Conservation (phyloP, 1,139 yeast genomes). For the Blastobotrys capitulatus region DNA sequence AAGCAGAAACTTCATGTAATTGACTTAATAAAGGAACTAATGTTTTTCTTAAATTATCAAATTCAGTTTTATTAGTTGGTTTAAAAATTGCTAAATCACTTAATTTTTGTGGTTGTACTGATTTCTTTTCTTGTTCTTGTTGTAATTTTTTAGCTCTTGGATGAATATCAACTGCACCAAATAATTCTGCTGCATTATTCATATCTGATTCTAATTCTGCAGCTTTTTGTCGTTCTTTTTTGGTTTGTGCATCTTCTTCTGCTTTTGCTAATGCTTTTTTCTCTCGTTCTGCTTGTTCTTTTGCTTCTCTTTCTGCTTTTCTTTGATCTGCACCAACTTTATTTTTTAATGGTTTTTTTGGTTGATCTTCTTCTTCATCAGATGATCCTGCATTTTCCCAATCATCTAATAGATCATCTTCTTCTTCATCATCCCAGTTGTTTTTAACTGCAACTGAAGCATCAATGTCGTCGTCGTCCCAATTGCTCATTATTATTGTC, state of each 20-base stretch:
- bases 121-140: conserved; percentile 53
- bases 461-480: conserved; percentile 70
- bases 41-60: conserved; percentile 76
- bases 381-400: conserved; percentile 61
- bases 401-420: conserved; percentile 68
- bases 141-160: conserved; percentile 43
- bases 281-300: conserved; percentile 35
- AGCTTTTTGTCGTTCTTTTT: conserved; percentile 65
- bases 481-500: background rate
- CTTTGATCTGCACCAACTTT: conserved; percentile 33
- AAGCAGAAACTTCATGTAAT: conserved; percentile 47
- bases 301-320: conserved; percentile 35
- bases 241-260: conserved; percentile 44
- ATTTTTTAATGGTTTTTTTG: conserved; percentile 35
- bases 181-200: conserved; percentile 87
- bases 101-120: conserved; percentile 44
- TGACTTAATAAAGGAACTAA: conserved; percentile 60
- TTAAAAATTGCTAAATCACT: conserved; percentile 49
- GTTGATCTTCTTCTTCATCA: conserved; percentile 34
- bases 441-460: conserved; percentile 67
- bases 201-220: conserved; percentile 83
- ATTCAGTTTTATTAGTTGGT: conserved; percentile 76
- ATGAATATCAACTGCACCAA: conserved; percentile 64
- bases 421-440: conserved; percentile 84
- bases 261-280: conserved; percentile 33